phyloP scores from a whole-genome alignment of 768 basidiomycete species.

The Omphalotus guepiniiformis region DNA sequence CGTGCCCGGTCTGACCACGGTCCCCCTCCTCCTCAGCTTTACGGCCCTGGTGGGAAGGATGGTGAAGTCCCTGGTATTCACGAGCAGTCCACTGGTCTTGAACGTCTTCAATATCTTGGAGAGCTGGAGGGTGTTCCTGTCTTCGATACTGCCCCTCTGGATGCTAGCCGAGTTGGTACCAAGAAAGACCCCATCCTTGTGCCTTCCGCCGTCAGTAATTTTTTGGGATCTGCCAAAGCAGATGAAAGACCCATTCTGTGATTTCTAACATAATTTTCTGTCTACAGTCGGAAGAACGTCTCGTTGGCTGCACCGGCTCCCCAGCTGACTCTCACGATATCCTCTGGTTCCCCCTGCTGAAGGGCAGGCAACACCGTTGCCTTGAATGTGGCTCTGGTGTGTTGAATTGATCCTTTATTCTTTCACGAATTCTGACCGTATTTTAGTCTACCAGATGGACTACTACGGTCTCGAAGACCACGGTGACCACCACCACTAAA shows the following conservation, averaged over 20 bases:
- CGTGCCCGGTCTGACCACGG: constrained; percentile 50
- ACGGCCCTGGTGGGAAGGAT: constrained; percentile 65
- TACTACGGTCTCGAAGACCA: constrained; percentile 57
- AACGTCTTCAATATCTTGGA: constrained; percentile 90
- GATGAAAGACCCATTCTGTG: no score
- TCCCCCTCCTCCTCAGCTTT: constrained; percentile 60
- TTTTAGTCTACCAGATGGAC: constrained; percentile 68
- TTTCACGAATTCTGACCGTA: constrained; percentile 1
- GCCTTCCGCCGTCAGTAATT: constrained; percentile 70
- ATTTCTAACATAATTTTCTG: background rate
- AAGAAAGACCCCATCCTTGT: constrained; percentile 84
- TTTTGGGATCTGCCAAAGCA: no score
- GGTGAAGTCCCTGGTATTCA: constrained; percentile 80
- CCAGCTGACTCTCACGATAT: constrained; percentile 96
- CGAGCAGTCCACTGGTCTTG: constrained; percentile 93
- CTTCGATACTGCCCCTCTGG: constrained; percentile 85
- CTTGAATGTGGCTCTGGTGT: constrained; percentile 90
- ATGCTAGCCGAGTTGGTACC: constrained; percentile 84
- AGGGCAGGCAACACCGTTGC: constrained; percentile 75
- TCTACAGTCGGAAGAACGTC: constrained; percentile 69
- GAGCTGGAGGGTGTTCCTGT: constrained; percentile 84
- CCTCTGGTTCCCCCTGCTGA: constrained; percentile 71
- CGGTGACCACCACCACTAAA: constrained; percentile 41
- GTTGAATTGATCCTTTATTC: constrained; percentile 20
- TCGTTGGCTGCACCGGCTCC: constrained; percentile 91